Percentiles rank a stretch among this genome's conserved stretches.
These are phyloP conservation scores for Fibroporia radiculosa DNA, from an alignment of 768 basidiomycete genomes.

Conservation along the genomic window DNA sequence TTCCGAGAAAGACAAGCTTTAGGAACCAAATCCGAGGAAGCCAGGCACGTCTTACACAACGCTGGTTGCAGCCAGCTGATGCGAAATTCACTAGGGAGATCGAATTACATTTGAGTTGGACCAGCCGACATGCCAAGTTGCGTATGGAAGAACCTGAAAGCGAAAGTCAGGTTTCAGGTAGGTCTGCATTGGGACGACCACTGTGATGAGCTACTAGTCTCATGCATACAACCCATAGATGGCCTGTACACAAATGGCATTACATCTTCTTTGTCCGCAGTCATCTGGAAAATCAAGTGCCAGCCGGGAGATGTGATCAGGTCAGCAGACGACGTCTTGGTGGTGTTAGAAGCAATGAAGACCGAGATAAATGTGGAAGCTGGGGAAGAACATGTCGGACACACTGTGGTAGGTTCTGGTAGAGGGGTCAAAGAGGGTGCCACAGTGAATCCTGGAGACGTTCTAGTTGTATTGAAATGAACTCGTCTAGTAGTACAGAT, in stretches of 20 bases:
- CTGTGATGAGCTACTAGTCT: no score
- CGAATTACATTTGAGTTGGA: conserved; percentile 9
- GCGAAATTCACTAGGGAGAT: conserved; percentile 4
- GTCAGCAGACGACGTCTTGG: conserved; percentile 33
- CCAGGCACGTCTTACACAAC: conserved; percentile 22
- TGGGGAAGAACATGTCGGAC: conserved; percentile 38
- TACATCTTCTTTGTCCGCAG: conserved; percentile 32
- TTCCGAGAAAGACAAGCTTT: conserved; percentile 35
- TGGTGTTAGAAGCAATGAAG: conserved; percentile 62
- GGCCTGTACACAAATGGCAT: conserved; percentile 5
- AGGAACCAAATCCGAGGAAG: conserved; percentile 32
- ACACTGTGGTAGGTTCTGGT: conserved; percentile 31
- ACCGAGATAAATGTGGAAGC: conserved; percentile 46
- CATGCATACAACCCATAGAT: no score
- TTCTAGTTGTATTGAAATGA: conserved; percentile 29
- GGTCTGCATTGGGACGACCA: no score
- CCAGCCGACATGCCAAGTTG: conserved; percentile 3
- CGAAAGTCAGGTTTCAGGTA: no score
- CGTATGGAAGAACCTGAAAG: not conserved
- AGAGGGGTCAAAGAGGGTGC: conserved; percentile 35
- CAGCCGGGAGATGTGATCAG: conserved; percentile 33
- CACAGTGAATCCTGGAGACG: conserved; percentile 39
- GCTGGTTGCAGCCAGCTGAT: not conserved
- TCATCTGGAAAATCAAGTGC: conserved; percentile 45
- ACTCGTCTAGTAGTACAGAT: no score